These are phyloP conservation scores for Pythium grandisporangium DNA, from an alignment of 352 stramenopile species.

Conservation along the genomic window DNA sequence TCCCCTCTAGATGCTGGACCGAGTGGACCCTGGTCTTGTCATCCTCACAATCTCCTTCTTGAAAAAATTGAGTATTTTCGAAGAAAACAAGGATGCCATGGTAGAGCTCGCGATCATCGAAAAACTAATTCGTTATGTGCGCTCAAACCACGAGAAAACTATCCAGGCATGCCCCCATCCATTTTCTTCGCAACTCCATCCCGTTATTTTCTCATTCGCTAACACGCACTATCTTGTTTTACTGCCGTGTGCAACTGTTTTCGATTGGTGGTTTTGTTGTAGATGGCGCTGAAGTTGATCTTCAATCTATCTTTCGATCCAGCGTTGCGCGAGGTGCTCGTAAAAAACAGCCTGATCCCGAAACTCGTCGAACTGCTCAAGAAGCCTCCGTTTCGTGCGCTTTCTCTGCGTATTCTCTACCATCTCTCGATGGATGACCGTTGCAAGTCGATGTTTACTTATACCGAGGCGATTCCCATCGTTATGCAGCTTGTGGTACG, in stretches of 20 bases:
- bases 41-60: constrained; percentile 89
- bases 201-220: too few relatives aligned
- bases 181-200: background rate
- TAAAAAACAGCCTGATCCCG: constrained; percentile 85
- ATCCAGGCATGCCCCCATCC: constrained; percentile 27
- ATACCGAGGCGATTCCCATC: constrained; percentile 91
- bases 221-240: constrained; percentile 3
- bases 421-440: constrained; percentile 92
- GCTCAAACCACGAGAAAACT: constrained; percentile 81
- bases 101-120: constrained; percentile 72
- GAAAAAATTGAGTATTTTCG: constrained; percentile 92
- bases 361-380: constrained; percentile 92
- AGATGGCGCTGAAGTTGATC: constrained; percentile 79
- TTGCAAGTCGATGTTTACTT: constrained; percentile 93
- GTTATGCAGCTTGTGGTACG: constrained; percentile 88
- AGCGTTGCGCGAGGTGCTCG: constrained; percentile 72
- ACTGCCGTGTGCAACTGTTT: too few relatives aligned
- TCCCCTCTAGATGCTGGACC: constrained; percentile 64
- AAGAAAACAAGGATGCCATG: constrained; percentile 93
- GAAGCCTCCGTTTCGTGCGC: constrained; percentile 82
- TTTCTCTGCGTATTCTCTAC: constrained; percentile 90
- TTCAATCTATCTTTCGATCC: constrained; percentile 95
- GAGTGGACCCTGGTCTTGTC: constrained; percentile 81
- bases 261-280: background rate
- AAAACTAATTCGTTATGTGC: constrained; percentile 70